Conservation (phyloP, 768 basidiomycete genomes). For the Pulveroboletus sp. region DNA sequence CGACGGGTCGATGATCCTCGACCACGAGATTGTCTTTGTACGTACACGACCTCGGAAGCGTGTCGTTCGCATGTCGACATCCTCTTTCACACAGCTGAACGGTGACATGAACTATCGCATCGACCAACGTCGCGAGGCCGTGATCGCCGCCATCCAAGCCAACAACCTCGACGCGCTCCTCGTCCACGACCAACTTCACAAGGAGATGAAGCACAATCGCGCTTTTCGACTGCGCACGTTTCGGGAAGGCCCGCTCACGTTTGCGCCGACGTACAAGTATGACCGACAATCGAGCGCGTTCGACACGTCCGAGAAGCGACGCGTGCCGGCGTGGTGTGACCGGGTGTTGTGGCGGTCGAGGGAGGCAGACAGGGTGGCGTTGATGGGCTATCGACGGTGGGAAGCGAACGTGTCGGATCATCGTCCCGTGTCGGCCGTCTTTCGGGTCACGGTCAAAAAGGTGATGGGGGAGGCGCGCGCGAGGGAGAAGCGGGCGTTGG, state of each 20-base stretch:
- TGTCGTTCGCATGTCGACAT: not conserved
- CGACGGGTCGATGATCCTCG: constrained; percentile 87
- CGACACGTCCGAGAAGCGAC: constrained; percentile 84
- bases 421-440: constrained; percentile 80
- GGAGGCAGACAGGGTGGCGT: constrained; percentile 52
- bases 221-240: constrained; percentile 82
- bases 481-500: constrained; percentile 52
- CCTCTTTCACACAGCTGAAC: constrained; percentile 55
- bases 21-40: constrained; percentile 93
- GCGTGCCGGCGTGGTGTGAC: constrained; percentile 96
- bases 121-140: constrained; percentile 83
- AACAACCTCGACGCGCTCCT: constrained; percentile 63
- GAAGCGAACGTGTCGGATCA: constrained; percentile 90
- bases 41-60: not conserved
- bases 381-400: constrained; percentile 74
- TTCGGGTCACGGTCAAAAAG: constrained; percentile 68
- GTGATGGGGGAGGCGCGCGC: constrained; percentile 58
- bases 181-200: constrained; percentile 81
- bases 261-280: constrained; percentile 94
- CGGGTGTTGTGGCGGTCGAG: constrained; percentile 77
- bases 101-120: constrained; percentile 99
- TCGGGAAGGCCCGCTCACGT: constrained; percentile 75
- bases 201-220: constrained; percentile 87
- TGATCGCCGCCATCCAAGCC: constrained; percentile 64
- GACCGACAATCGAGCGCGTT: constrained; percentile 74